A percentile compares a stretch with the other conserved stretches of the same genome.
phyloP scores from a whole-genome alignment of 1,139 yeast genomes.

The Lodderomyces metapsilosis region DNA sequence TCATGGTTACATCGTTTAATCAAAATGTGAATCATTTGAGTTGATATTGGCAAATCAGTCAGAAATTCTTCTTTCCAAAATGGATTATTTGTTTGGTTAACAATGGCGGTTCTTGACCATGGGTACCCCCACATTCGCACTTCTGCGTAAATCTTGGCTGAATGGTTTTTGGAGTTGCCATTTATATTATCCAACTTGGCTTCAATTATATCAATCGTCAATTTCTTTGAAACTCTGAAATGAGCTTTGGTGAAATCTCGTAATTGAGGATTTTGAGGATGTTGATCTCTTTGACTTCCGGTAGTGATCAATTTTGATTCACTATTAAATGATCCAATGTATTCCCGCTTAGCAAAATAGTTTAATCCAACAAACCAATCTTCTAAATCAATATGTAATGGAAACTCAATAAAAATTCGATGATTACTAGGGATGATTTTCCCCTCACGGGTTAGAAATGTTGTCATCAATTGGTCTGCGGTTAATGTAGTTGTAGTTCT shows the following conservation, averaged over 20 bases:
- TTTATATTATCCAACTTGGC: constrained; percentile 47
- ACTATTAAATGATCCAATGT: constrained; percentile 36
- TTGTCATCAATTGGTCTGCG: constrained; percentile 21
- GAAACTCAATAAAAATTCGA: constrained; percentile 59
- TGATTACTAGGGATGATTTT: constrained; percentile 34
- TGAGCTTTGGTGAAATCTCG: constrained; percentile 30
- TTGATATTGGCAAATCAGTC: constrained; percentile 55
- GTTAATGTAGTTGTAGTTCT: constrained; percentile 29
- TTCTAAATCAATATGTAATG: constrained; percentile 68
- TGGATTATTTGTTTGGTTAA: constrained; percentile 48
- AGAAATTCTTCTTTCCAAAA: constrained; percentile 73
- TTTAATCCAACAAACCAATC: constrained; percentile 81
- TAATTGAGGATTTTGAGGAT: constrained; percentile 19
- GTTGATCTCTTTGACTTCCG: constrained; percentile 1
- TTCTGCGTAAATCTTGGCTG: constrained; percentile 55
- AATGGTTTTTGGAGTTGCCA: neutral
- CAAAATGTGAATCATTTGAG: constrained; percentile 52
- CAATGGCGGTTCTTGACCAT: constrained; percentile 69
- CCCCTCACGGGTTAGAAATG: constrained; percentile 35
- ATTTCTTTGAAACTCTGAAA: constrained; percentile 55
- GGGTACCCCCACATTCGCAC: constrained; percentile 64
- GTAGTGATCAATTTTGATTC: constrained; percentile 8
- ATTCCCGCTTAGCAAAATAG: constrained; percentile 65
- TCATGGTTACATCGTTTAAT: constrained; percentile 39
- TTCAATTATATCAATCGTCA: constrained; percentile 63